Conservation (phyloP, 2,329 filamentous ascomycete genomes). For the Alternaria sp. region DNA sequence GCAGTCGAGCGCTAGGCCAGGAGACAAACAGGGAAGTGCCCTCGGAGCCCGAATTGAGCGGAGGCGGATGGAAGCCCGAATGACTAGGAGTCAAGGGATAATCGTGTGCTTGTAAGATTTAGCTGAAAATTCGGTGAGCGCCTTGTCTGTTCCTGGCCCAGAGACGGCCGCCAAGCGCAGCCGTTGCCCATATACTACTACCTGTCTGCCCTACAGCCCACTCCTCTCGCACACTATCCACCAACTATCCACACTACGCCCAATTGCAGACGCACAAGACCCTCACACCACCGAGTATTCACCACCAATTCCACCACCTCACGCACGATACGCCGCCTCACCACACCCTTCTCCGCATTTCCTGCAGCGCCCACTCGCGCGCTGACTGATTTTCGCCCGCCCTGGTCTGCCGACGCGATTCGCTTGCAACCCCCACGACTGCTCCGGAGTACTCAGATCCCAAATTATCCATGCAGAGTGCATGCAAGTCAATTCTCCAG, state of each 20-base stretch:
- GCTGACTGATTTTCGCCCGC: constrained; percentile 12
- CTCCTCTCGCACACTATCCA: neutral
- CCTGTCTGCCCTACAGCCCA: constrained; percentile 2
- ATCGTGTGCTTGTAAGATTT: constrained; percentile 13
- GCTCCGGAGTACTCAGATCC: constrained; percentile 31
- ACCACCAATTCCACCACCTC: neutral
- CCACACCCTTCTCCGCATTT: constrained; percentile 17
- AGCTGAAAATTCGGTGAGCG: constrained; percentile 14
- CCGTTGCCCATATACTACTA: constrained; percentile 10
- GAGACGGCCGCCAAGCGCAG: neutral
- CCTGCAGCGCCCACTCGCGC: neutral
- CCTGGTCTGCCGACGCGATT: constrained; percentile 26
- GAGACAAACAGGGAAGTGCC: constrained; percentile 14
- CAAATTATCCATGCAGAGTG: constrained; percentile 24
- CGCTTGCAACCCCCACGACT: constrained; percentile 26
- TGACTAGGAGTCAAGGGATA: constrained; percentile 11
- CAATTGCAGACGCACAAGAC: neutral
- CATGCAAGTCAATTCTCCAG: constrained; percentile 22
- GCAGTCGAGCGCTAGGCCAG: constrained; percentile 9
- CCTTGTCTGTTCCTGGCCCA: constrained; percentile 14
- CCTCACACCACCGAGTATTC: neutral
- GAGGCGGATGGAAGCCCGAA: constrained; percentile 9
- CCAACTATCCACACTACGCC: neutral
- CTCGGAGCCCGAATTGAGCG: constrained; percentile 10
- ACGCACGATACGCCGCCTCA: neutral